phyloP scores from a whole-genome alignment of 2,329 filamentous ascomycete genomes.

The Domatiomyces globalis region DNA sequence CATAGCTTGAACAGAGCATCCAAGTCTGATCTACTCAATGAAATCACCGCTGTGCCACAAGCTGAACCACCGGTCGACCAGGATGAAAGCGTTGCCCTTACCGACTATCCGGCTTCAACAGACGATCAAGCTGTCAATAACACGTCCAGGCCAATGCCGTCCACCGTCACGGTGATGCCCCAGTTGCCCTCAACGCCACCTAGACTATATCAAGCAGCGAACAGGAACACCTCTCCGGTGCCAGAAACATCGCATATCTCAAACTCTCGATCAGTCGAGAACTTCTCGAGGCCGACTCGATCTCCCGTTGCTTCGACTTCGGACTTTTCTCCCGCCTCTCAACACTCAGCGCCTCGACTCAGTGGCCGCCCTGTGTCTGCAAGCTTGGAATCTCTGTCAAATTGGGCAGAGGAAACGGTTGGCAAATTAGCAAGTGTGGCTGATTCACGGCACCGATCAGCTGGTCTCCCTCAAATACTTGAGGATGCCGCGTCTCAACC shows the following conservation, averaged over 20 bases:
- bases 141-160: conserved; percentile 8
- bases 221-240: conserved; percentile 9
- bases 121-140: conserved; percentile 1
- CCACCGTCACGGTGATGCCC: conserved; percentile 21
- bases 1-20: conserved; percentile 37
- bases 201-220: conserved; percentile 17
- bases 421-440: background rate
- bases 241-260: conserved; percentile 11
- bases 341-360: background rate
- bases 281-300: conserved; percentile 31
- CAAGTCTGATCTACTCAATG: conserved; percentile 38
- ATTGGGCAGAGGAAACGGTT: background rate
- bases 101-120: conserved; percentile 4
- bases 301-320: background rate
- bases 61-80: conserved; percentile 37
- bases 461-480: background rate
- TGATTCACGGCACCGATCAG: background rate
- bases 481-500: conserved; percentile 12
- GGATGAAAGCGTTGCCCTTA: conserved; percentile 39
- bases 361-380: background rate
- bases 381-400: background rate
- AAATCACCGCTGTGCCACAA: conserved; percentile 40
- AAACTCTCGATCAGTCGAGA: conserved; percentile 34
- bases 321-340: background rate
- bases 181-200: conserved; percentile 20